Evolutionary conservation across 2,329 filamentous ascomycete genomes (phyloP).

Genomic region (Myriosclerotinia curreyana): DNA sequence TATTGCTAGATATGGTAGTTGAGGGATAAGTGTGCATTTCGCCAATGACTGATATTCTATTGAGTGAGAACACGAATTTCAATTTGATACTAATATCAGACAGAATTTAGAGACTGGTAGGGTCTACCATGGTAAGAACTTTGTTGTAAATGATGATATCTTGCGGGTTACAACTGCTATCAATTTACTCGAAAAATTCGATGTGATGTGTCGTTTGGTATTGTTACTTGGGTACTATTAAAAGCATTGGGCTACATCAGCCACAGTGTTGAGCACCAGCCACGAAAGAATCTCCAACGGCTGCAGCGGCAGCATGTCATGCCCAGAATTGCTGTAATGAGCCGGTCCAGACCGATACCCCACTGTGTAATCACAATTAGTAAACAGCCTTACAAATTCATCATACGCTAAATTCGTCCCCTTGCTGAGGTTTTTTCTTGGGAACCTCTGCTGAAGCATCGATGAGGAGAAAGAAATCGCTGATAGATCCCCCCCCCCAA

Average conservation of each 20-base stretch:
- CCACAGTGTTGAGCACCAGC: background rate
- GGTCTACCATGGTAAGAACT: background rate
- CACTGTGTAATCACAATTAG: conserved; percentile 12
- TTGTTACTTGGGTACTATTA: no score
- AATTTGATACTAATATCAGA: background rate
- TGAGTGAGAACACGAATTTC: background rate
- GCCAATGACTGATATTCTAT: background rate
- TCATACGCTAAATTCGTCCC: conserved; percentile 5
- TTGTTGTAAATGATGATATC: background rate
- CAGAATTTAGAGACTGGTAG: background rate
- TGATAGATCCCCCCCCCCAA: background rate
- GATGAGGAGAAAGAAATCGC: conserved; percentile 8
- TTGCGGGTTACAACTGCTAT: background rate
- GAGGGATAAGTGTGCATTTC: background rate
- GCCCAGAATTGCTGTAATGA: background rate
- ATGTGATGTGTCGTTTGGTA: no score
- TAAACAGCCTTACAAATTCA: conserved; percentile 18
- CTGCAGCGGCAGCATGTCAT: background rate
- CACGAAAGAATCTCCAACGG: background rate
- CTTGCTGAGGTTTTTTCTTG: background rate
- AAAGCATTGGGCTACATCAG: no score
- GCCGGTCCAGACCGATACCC: background rate
- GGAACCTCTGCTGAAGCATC: background rate
- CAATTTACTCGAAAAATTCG: background rate
- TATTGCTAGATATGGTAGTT: background rate